These are phyloP conservation scores for Maudiozyma barnettii DNA, from an alignment of 805 yeast species.

Conservation along the genomic window DNA sequence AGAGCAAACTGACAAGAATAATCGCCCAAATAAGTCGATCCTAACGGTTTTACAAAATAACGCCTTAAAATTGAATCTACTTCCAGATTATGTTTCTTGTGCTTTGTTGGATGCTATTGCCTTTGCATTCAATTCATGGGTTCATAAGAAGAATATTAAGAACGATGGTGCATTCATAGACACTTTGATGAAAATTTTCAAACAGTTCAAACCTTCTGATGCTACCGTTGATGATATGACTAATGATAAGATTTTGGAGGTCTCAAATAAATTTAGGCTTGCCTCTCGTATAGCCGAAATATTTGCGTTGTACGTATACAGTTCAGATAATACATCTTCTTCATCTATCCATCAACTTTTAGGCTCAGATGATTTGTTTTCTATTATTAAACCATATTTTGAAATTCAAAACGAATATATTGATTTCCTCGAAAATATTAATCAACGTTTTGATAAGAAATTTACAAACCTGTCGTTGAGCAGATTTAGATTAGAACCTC, in stretches of 20 bases:
- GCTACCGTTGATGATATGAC: not conserved
- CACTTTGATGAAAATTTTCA: constrained; percentile 30
- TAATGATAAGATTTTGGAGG: constrained; percentile 23
- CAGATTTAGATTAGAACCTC: constrained; percentile 43
- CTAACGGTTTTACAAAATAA: constrained; percentile 47
- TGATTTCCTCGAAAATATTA: constrained; percentile 37
- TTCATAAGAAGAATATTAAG: constrained; percentile 45
- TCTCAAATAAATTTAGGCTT: constrained; percentile 47
- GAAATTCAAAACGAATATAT: constrained; percentile 39
- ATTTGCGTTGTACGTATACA: constrained; percentile 60
- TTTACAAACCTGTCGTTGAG: constrained; percentile 41
- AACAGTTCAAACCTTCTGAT: constrained; percentile 21
- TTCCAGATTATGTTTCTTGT: constrained; percentile 55
- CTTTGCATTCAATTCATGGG: constrained; percentile 70
- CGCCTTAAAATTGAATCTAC: constrained; percentile 40
- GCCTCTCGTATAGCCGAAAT: constrained; percentile 66
- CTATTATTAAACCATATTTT: constrained; percentile 30
- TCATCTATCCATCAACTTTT: constrained; percentile 38
- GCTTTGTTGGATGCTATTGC: constrained; percentile 66
- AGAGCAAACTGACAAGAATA: not conserved
- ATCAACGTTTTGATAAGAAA: constrained; percentile 36
- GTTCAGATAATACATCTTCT: constrained; percentile 33
- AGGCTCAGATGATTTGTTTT: constrained; percentile 29
- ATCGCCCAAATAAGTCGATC: constrained; percentile 32
- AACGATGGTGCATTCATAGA: constrained; percentile 35